Evolutionary conservation across 352 stramenopile species (phyloP), one percentile per base, ranked within the genome.

Genomic region (Phytophthora kernoviae): DNA sequence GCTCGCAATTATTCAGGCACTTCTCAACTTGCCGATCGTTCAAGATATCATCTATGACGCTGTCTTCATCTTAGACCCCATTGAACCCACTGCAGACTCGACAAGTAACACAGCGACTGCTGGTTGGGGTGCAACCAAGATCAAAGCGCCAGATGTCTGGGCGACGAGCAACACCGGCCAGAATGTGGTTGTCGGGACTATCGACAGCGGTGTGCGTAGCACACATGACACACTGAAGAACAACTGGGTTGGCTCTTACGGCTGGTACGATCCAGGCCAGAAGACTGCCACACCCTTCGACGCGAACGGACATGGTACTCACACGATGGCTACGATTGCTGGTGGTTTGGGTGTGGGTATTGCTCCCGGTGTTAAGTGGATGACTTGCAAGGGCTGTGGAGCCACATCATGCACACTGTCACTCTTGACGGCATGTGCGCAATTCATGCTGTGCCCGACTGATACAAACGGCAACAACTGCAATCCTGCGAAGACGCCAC

Each of bases 401-500:
- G 44, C 54, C 7, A 54, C 21, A 0, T 43, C 54, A 1, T 74
- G 65, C 48, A 50, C 62, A 14, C 6, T 70, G 34, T 72, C 68
- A 8, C 43, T 77, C 6, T 26, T 89, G 27, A 58, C 70, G 9
- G 45, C 54, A 14, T 89, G 77, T 55, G 61, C 52, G 4, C 63
- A 89, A 52, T 90, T 80, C 54, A 81, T 90, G 47, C 4, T 84
- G 50, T 90, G 80, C 52, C 80, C 80, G 11, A 87, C 75, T 1
- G 68, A 85, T 44, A 68, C 68, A 39, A 70, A 80, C 33, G 80
- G 77, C 40, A 71, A 72, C 49, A 78, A 83, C 58, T 65, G 54
- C 18, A 67, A 86, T 26, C 66, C 75, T 22, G 64, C 72, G 6
- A 82, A 86, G 46, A 63, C 70, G 0, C 78, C 78, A 4, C 65